A percentile compares a stretch with the other conserved stretches of the same genome.
Conservation (phyloP, 192 early-diverging fungal species). For the Dissophora ornata region DNA sequence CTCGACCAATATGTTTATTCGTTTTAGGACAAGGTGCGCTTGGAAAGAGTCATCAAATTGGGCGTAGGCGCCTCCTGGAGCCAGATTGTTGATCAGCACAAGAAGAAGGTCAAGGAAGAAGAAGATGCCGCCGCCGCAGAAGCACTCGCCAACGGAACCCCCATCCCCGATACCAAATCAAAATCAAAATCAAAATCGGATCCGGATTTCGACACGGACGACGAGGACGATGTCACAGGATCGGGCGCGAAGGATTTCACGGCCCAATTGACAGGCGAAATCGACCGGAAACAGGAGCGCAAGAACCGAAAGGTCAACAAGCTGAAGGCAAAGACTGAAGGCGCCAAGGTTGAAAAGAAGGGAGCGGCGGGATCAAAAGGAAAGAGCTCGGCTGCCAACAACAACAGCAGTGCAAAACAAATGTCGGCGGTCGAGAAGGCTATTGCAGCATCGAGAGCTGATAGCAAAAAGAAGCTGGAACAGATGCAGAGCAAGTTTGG, state of each 20-base stretch:
- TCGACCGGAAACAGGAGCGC: slow-evolving; percentile 55
- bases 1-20: no score
- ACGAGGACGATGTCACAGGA: slow-evolving; percentile 17
- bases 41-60: slow-evolving; percentile 54
- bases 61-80: slow-evolving; percentile 53
- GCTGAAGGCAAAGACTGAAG: slow-evolving; percentile 51
- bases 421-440: slow-evolving; percentile 44
- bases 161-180: slow-evolving; percentile 6
- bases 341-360: slow-evolving; percentile 32
- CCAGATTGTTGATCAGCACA: slow-evolving; percentile 51
- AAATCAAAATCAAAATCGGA: slow-evolving; percentile 1
- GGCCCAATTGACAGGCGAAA: slow-evolving; percentile 44
- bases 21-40: slow-evolving; percentile 54
- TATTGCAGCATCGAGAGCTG: slow-evolving; percentile 32
- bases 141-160: slow-evolving; percentile 40
- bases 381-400: background rate
- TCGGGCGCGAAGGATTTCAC: slow-evolving; percentile 31
- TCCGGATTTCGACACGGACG: slow-evolving; percentile 25
- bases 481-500: slow-evolving; percentile 43
- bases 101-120: slow-evolving; percentile 52
- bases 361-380: background rate
- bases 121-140: slow-evolving; percentile 39
- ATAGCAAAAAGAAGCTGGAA: slow-evolving; percentile 37
- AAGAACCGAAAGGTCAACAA: slow-evolving; percentile 56
- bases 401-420: slow-evolving; percentile 12